Evolutionary conservation across 2,329 filamentous ascomycete species (phyloP).

Genomic region (Domatiomyces globalis): DNA sequence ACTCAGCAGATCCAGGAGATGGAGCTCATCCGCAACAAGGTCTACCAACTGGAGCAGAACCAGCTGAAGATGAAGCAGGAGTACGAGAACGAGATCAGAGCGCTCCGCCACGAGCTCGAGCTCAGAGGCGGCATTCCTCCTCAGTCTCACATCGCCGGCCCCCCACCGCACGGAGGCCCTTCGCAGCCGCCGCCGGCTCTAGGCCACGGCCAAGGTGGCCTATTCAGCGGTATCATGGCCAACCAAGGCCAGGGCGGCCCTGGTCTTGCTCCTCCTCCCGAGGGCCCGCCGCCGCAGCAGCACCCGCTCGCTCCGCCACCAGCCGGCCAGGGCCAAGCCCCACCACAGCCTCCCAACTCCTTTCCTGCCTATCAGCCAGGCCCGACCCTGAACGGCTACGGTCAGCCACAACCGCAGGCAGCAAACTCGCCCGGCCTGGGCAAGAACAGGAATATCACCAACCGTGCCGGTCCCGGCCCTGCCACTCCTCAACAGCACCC

Average conservation of each 20-base stretch:
- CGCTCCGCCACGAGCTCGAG: constrained; percentile 78
- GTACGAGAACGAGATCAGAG: constrained; percentile 81
- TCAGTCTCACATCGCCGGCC: constrained; percentile 53
- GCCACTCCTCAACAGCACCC: constrained; percentile 84
- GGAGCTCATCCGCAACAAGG: constrained; percentile 83
- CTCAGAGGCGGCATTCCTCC: constrained; percentile 50
- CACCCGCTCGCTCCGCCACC: constrained; percentile 45
- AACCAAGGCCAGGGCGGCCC: constrained; percentile 74
- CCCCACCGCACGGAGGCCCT: constrained; percentile 56
- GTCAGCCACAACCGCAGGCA: constrained; percentile 55
- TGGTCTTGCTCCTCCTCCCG: constrained; percentile 63
- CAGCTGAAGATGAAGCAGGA: constrained; percentile 83
- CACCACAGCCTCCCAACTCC: constrained; percentile 60
- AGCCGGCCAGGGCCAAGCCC: constrained; percentile 31
- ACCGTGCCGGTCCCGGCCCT: constrained; percentile 49
- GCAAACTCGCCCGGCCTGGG: constrained; percentile 77
- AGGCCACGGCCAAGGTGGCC: constrained; percentile 72
- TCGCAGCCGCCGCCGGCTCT: constrained; percentile 75
- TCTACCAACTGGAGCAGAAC: constrained; percentile 81
- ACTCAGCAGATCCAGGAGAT: constrained; percentile 86
- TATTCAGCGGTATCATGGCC: constrained; percentile 93
- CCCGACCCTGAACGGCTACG: constrained; percentile 57
- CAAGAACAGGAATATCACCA: constrained; percentile 48
- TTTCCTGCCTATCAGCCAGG: constrained; percentile 56
- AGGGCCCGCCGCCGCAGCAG: constrained; percentile 42